Conservation (phyloP, 306 rosid genomes). For the Cicer pinnatifidum region DNA sequence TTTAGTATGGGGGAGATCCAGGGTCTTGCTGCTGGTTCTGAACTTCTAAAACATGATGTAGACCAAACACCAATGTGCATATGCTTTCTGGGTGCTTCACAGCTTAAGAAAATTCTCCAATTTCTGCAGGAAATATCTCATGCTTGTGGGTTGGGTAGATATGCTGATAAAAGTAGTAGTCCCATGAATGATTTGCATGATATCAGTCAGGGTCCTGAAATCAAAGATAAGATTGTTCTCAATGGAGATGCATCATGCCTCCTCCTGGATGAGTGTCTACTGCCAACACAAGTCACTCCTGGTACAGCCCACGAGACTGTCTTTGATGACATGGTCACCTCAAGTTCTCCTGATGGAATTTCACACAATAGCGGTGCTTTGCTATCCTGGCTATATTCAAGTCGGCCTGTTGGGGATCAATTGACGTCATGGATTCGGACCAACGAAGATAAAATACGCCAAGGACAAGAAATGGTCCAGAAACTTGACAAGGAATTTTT, state of each 20-base stretch:
- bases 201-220: conserved; percentile 56
- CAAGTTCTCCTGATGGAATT: conserved; percentile 56
- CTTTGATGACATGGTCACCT: conserved; percentile 52
- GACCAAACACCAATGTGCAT: conserved; percentile 83
- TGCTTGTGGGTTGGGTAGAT: conserved; percentile 78
- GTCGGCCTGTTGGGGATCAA: conserved; percentile 73
- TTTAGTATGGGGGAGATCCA: conserved; percentile 80
- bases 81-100: conserved; percentile 85
- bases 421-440: conserved; percentile 70
- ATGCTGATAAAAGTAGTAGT: conserved; percentile 63
- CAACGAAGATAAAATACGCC: conserved; percentile 73
- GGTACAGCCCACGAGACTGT: conserved; percentile 49
- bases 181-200: conserved; percentile 56
- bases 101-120: conserved; percentile 81
- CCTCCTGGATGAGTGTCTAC: conserved; percentile 72
- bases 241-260: conserved; percentile 78
- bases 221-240: conserved; percentile 78
- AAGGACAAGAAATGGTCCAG: conserved; percentile 74
- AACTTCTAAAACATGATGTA: conserved; percentile 72
- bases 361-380: conserved; percentile 54
- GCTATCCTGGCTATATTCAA: conserved; percentile 81
- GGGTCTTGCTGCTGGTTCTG: conserved; percentile 71
- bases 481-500: conserved; percentile 83
- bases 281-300: conserved; percentile 54
- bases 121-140: conserved; percentile 85